Percentiles rank a stretch among this genome's conserved stretches.
These are phyloP conservation scores for Sphaceloma murrayae DNA, from an alignment of 2,329 filamentous ascomycete species.

Conservation along the genomic window DNA sequence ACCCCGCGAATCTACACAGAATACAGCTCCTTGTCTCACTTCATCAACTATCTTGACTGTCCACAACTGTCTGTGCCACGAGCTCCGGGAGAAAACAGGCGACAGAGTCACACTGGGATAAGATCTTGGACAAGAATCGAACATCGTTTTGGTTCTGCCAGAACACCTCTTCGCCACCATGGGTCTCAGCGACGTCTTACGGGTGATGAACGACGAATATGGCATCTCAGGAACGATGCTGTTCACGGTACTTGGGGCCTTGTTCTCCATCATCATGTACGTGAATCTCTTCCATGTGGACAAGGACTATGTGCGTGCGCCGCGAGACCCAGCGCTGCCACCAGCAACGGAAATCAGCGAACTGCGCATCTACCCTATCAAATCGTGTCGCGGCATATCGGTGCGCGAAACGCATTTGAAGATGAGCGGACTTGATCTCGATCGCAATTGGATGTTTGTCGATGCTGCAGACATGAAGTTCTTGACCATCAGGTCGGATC, in stretches of 20 bases:
- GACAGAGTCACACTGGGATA: too few relatives aligned
- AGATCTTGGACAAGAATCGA: too few relatives aligned
- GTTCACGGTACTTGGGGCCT: slow-evolving; percentile 21
- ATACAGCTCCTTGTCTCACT: not conserved
- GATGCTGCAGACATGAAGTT: slow-evolving; percentile 45
- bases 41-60: not conserved
- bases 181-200: slow-evolving; percentile 11
- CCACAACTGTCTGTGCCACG: not conserved
- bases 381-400: slow-evolving; percentile 55
- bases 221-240: slow-evolving; percentile 22
- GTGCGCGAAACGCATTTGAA: slow-evolving; percentile 44
- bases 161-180: slow-evolving; percentile 7
- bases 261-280: slow-evolving; percentile 23
- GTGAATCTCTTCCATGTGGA: slow-evolving; percentile 21
- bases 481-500: slow-evolving; percentile 52
- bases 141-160: too few relatives aligned
- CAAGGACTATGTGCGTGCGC: slow-evolving; percentile 21
- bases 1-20: too few relatives aligned
- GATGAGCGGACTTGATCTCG: slow-evolving; percentile 50
- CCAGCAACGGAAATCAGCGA: slow-evolving; percentile 36
- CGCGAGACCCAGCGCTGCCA: slow-evolving; percentile 26
- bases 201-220: slow-evolving; percentile 11
- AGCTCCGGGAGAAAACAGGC: too few relatives aligned
- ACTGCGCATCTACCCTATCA: slow-evolving; percentile 54
- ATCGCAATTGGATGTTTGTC: slow-evolving; percentile 59